Base-by-base conservation (phyloP, 306 rosid species). In the Glycine tomentella region DNA sequence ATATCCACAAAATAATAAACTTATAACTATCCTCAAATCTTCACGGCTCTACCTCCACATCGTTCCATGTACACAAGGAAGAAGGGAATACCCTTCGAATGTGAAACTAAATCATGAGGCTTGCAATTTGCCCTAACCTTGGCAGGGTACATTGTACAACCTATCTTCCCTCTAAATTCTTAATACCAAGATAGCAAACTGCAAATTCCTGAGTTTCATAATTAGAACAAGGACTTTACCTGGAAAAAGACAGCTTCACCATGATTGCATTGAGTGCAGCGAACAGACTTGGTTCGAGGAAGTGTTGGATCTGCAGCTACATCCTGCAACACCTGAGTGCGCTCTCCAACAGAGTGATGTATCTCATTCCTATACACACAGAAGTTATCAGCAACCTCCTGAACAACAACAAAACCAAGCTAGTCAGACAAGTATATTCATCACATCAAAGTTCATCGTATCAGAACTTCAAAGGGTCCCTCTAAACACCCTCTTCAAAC, bases 231-330 rank as follows among this genome's bases (percentile, higher is more conserved):
- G 33, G 44, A 59, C 36, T 57, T 83, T 25, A 93, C 98, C 97
- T 95, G 99, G 88, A 91, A 95, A 87, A 96, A 96, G 46, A 96
- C 98, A 85, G 99, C 99, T 89, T 93, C 99, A 71, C 99, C 99
- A 69, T 93, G 99, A 79, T 90, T 90, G 87, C 99, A 96, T 68
- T 88, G 90, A 73, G 90, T 74, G 81, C 99, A 96, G 25, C 97
- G 97, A 51, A 93, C 98, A 34, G 97, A 53, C 84, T 96, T 96
- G 4, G 98, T 96, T n/a, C 99, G 96, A 69, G 99, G 99, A 73
- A 92, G 97, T 56, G 99, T 96, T 53, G 99, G 99, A 88, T 96
- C 99, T 0, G 97, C 96, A 76, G 99, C 98, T 10, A 93, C 96
- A 81, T 93, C 98, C 84, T 93, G 95, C 82, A 93, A 78, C 68